Evolutionary conservation across 192 early-diverging fungal species (phyloP), one percentile per base, ranked within the genome.

Genomic region (Rhizophagus clarus): DNA sequence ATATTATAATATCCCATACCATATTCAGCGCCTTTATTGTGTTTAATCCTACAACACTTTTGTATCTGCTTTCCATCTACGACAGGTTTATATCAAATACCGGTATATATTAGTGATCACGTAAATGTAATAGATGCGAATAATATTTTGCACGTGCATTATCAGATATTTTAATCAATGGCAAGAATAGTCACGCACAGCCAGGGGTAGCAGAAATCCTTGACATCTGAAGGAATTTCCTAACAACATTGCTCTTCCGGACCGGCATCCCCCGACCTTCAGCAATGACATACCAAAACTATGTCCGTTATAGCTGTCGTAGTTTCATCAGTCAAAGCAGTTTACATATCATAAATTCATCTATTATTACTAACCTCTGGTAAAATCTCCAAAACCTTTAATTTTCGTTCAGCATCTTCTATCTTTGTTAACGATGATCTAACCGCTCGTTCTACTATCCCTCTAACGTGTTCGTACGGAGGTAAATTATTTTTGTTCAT

Each of bases 161-260:
- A n/a, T n/a, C n/a, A n/a, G n/a, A n/a, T n/a, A n/a, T n/a, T n/a
- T n/a, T n/a, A n/a, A n/a, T n/a, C n/a, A n/a, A n/a, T n/a, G 15
- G 24, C 29, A 15, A 32, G 14, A 37, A 79, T 56, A 78, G 66
- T 79, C 77, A 79, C 67, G 29, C 66, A 79, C 66, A 79, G 77
- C 60, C 12, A 56, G 24, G 76, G 29, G 45, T 2, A 34, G 32
- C 32, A 77, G 71, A 73, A 77, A 77, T 9, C 17, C 42, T 77
- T 42, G 9, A 77, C 76, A 77, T 77, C 42, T 15, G 14, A 61
- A 77, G 26, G 47, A 66, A 31, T 28, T n/a, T 66, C 24, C 63
- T 26, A 69, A 77, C 26, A 77, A 77, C 40, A 77, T 77, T 10
- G 76, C 64, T 77, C 66, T 77, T 67, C 42, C 40, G 5, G 40